Percentiles rank a stretch among this genome's conserved stretches.
Evolutionary conservation across 2,329 filamentous ascomycete genomes (phyloP).

Genomic region (Exophiala oligosperma): DNA sequence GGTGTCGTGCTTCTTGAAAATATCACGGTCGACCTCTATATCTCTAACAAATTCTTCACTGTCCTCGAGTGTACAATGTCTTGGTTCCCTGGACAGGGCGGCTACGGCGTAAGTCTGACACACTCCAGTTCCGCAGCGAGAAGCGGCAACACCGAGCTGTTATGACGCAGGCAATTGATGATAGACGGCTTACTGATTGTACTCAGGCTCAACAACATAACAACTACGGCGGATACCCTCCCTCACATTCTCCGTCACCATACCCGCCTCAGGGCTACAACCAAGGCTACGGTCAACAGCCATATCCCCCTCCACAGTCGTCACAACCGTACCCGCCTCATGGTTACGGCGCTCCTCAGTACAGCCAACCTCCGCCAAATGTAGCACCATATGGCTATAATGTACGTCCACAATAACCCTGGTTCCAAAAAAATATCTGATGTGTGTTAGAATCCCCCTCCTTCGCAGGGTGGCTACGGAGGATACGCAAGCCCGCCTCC

Average conservation of each 20-base stretch:
- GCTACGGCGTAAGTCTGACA: slow-evolving; percentile 6
- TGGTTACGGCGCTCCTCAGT: slow-evolving; percentile 34
- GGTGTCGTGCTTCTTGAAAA: neutral
- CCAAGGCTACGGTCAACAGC: slow-evolving; percentile 11
- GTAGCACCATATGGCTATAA: slow-evolving; percentile 25
- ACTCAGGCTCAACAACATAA: slow-evolving; percentile 44
- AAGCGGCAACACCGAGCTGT: neutral
- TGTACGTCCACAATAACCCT: slow-evolving; percentile 10
- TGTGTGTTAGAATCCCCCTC: slow-evolving; percentile 36
- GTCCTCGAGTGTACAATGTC: slow-evolving; percentile 10
- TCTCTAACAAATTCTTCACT: neutral
- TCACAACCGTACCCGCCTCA: slow-evolving; percentile 33
- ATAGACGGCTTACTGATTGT: slow-evolving; percentile 30
- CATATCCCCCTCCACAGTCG: slow-evolving; percentile 33
- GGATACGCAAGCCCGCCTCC: slow-evolving; percentile 25
- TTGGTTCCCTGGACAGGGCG: slow-evolving; percentile 18
- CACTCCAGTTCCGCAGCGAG: neutral
- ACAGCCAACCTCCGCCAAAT: slow-evolving; percentile 48
- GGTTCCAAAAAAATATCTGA: neutral
- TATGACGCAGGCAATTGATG: slow-evolving; percentile 51
- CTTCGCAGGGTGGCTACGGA: slow-evolving; percentile 32
- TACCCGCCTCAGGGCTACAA: slow-evolving; percentile 31
- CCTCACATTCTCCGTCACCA: slow-evolving; percentile 34
- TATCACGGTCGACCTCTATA: neutral
- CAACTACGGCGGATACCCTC: slow-evolving; percentile 24